Percentiles rank a stretch among this genome's conserved stretches.
These are phyloP conservation scores for Raffaelea albimanens DNA, from an alignment of 2,329 filamentous ascomycete genomes.

Conservation along the genomic window DNA sequence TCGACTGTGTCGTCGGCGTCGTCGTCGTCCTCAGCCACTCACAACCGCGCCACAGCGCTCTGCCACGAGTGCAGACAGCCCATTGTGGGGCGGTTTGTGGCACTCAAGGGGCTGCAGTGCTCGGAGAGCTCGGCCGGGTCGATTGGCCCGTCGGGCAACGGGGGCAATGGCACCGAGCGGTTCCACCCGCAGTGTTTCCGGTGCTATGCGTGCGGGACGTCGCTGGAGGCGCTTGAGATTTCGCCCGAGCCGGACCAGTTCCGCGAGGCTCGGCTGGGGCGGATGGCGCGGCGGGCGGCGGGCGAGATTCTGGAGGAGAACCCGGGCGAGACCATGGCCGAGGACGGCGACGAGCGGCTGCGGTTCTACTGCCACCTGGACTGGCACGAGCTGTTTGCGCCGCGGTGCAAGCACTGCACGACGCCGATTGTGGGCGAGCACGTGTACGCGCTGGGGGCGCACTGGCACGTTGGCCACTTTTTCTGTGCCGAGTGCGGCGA, in stretches of 20 bases:
- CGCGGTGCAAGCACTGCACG: conserved; percentile 89
- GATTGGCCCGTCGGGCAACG: conserved; percentile 10
- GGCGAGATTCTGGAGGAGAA: conserved; percentile 53
- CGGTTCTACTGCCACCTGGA: conserved; percentile 98
- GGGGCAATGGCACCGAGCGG: conserved; percentile 34
- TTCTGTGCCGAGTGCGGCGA: conserved; percentile 99
- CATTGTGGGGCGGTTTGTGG: conserved; percentile 86
- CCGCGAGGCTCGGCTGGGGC: conserved; percentile 60
- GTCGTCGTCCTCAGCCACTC: not conserved
- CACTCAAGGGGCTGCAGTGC: conserved; percentile 53
- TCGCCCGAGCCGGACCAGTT: conserved; percentile 77
- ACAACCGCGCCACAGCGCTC: conserved; percentile 47
- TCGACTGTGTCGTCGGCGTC: not conserved
- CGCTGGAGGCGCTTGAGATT: conserved; percentile 90
- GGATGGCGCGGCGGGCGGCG: conserved; percentile 53
- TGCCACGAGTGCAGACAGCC: conserved; percentile 78
- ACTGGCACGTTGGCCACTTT: conserved; percentile 97
- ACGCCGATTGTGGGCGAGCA: conserved; percentile 96
- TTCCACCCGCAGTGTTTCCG: conserved; percentile 93
- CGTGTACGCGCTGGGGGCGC: conserved; percentile 83
- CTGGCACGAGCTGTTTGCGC: conserved; percentile 90
- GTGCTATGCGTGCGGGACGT: conserved; percentile 78
- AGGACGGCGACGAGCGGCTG: conserved; percentile 63
- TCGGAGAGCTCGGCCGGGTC: not conserved
- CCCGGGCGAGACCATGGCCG: conserved; percentile 53